Base-by-base conservation (phyloP, 805 yeast genomes). In the Saccharomycopsis lassenensis region DNA sequence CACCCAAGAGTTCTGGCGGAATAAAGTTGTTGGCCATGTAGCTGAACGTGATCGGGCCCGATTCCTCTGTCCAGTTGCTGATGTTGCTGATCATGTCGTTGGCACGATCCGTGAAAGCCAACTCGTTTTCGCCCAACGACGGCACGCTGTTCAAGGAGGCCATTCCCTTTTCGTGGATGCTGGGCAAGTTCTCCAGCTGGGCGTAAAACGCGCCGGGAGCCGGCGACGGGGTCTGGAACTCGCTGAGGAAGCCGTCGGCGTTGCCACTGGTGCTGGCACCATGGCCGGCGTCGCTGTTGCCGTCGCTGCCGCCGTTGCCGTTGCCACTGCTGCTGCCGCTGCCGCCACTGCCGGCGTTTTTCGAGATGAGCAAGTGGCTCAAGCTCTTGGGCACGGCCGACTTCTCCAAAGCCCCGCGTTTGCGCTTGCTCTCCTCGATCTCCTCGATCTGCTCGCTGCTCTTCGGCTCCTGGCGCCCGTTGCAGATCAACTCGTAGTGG, bases 31-130 rank as follows among this genome's bases (percentile, higher is more conserved):
- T 28, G 29, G 27, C n/a, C 20, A 48, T 37, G 20, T 36, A 24
- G 45, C 49, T 36, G 47, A 52, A 8, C 39, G 41, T 34, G 11
- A 36, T 34, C 19, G 46, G 65, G 24, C 65, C 67, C 23, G 60
- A 54, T 40, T 62, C 66, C 14, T 67, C 71, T 0, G 77, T 72
- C 80, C 80, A 73, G 1, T 66, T 67, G 0, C 76, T 69, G 24
- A 73, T 73, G 46, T 72, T 71, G 48, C 62, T 71, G 47, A 73
- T 73, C 80, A 73, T 73, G 22, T 66, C 66, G 27, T 70, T 71
- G 1, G 77, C 68, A 18, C 76, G 63, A 10, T 67, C 69, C 29
- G 51, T 51, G 37, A 51, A 54, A 4, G 53, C 46, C 4, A 50
- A 45, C 12, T 19, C 23, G 4, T 15, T 5, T 5, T 8, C 20